Evolutionary conservation across 2,329 filamentous ascomycete species (phyloP).

Genomic region (Claviceps sp.): DNA sequence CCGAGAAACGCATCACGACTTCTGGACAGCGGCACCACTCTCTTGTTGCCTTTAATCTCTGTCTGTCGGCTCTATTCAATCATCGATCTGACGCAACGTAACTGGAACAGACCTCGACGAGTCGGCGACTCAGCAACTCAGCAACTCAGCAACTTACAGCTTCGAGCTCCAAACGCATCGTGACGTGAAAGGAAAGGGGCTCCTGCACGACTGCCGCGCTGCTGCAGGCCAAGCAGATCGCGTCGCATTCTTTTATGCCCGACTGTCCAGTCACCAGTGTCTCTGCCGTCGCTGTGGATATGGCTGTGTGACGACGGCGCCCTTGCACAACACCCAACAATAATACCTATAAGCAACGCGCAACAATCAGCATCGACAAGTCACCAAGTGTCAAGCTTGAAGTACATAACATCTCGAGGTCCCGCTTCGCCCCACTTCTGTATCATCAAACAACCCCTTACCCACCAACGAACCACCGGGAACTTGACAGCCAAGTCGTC

Average conservation of each 20-base stretch:
- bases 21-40: neutral
- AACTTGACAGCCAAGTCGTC: neutral
- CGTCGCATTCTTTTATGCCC: neutral
- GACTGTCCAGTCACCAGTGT: neutral
- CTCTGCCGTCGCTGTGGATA: neutral
- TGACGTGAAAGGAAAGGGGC: neutral
- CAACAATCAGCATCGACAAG: neutral
- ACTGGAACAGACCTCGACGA: neutral
- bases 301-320: neutral
- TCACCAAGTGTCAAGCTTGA: neutral
- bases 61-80: neutral
- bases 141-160: neutral
- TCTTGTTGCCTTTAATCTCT: neutral
- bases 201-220: neutral
- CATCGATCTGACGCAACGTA: neutral
- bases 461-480: neutral
- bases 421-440: neutral
- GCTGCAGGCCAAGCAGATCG: slow-evolving; percentile 1
- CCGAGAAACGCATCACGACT: neutral
- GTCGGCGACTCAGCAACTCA: neutral
- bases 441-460: neutral
- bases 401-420: neutral
- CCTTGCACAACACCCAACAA: neutral
- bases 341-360: neutral
- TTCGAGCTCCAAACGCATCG: neutral